A percentile compares a stretch with the other conserved stretches of the same genome.
Evolutionary conservation across 2,329 filamentous ascomycete genomes (phyloP).

Genomic region (Trichoderma sp.): DNA sequence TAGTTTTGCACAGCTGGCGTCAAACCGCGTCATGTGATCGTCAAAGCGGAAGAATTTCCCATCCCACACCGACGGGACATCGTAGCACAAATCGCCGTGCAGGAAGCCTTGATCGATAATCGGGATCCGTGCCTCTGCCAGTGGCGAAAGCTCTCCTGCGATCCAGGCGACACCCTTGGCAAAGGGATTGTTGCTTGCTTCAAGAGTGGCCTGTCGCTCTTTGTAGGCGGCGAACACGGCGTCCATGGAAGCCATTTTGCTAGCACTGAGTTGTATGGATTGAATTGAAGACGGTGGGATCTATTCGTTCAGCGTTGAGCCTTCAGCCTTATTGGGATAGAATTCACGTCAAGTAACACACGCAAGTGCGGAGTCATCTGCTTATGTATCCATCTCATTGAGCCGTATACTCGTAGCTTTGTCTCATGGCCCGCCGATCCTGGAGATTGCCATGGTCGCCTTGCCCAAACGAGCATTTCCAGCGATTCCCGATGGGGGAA

Average conservation of each 20-base stretch:
- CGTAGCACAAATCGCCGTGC: slow-evolving; percentile 5
- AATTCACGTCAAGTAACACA: neutral
- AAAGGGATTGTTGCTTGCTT: slow-evolving; percentile 6
- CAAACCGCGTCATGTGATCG: slow-evolving; percentile 2
- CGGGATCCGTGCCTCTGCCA: slow-evolving; percentile 7
- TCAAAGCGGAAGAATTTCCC: slow-evolving; percentile 12
- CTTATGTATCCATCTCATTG: neutral
- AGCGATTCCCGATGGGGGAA: neutral
- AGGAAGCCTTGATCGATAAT: slow-evolving; percentile 12
- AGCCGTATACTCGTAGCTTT: neutral
- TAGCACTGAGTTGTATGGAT: neutral
- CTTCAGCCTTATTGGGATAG: neutral
- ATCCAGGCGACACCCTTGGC: slow-evolving; percentile 5
- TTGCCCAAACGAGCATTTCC: neutral
- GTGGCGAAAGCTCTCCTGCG: neutral
- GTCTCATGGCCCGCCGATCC: neutral
- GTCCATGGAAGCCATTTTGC: slow-evolving; percentile 4
- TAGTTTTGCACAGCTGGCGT: neutral
- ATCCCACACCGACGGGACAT: slow-evolving; percentile 7
- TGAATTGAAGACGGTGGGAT: neutral
- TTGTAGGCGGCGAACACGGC: neutral
- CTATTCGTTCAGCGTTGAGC: neutral
- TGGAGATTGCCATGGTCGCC: neutral
- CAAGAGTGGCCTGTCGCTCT: neutral
- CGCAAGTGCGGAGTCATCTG: neutral